Evolutionary conservation across 768 basidiomycete genomes (phyloP), one percentile per base, ranked within the genome.

Genomic region (Nevesoporus exiguus): DNA sequence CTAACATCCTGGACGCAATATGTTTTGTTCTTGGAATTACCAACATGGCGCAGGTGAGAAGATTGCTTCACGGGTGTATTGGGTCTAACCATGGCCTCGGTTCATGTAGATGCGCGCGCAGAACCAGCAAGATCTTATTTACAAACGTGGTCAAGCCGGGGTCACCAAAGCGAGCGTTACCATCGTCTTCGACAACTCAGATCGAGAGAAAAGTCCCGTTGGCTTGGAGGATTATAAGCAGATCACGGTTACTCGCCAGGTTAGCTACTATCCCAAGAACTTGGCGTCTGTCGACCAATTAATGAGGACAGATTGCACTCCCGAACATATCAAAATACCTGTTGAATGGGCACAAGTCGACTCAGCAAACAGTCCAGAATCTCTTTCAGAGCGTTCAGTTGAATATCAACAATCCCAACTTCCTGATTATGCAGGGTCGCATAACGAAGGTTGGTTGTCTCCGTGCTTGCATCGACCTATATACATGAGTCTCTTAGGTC

Each of bases 351-450:
- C 97, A 98, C 76, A 97, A 95, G 64, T 78, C 93, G 3, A 83
- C 84, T 4, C 93, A 97, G 60, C 83, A 89, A 49, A 78, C 76
- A 1, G 81, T 99, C 0, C 97, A 97, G 64, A 88, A 85, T 27
- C 77, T 98, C 14, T 98, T 99, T 66, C 97, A 98, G 67, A 88
- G 91, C 37, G 95, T 99, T 0, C 94, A 97, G 70, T 82, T 99
- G 60, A 98, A 98, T 68, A 98, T 99, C 80, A 99, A 98, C 74
- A 98, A 98, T 71, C 97, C 97, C 41, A 98, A 98, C 69, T 98
- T 98, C 75, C 80, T 99, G 54, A 98, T 98, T 69, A 98, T 98
- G 96, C 97, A 99, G 73, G 96, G 97, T 27, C 91, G 95, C 47
- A 99, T 99, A 68, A 99, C 97, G 11, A 99, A 98, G 76, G 95